These are phyloP conservation scores for Vitis vinifera DNA, from an alignment of 164 flowering plant species.

Conservation along the genomic window ASM3070453v1 NC_081812.1:16351001-16351500, in stretches of 20 bases:
- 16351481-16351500: slow-evolving; percentile 7
- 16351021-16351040: too few species aligned
- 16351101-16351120: too few species aligned
- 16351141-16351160: too few species aligned
- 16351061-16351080: too few species aligned
- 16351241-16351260: neutral
- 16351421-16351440: slow-evolving; percentile 12
- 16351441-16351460: slow-evolving; percentile 14
- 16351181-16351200: too few species aligned
- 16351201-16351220: neutral
- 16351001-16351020: too few species aligned
- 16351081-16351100: too few species aligned
- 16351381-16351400: slow-evolving; percentile 6
- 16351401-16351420: slow-evolving; percentile 20
- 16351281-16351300: neutral
- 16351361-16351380: slow-evolving; percentile 12
- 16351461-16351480: neutral
- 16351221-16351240: neutral
- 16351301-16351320: neutral
- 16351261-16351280: neutral
- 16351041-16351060: too few species aligned
- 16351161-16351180: too few species aligned
- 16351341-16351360: slow-evolving; percentile 8
- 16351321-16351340: too few species aligned
- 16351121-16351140: too few species aligned